Base-by-base conservation (phyloP, 805 yeast species). In the Kodamaea nitidulidarum region DNA sequence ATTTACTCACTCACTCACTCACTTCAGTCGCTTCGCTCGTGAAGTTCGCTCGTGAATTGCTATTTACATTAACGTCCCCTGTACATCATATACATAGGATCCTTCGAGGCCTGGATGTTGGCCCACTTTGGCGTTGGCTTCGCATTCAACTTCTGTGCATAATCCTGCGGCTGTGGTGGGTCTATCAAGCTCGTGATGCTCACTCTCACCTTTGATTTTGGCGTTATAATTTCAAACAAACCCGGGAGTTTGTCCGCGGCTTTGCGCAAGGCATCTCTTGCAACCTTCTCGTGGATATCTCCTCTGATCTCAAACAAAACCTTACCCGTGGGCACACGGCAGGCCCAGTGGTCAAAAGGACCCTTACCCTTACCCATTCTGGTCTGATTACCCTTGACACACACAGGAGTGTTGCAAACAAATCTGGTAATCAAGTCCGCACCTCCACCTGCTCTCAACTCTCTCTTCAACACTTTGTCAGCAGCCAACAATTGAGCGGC, bases 301-400 rank as follows among this genome's bases (percentile, higher is more conserved):
- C 80, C 82, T 46, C 83, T 84, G 56, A 90, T 79, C 67, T 93
- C 98, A 56, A 90, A 88, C 15, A 90, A 70, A 30, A 93, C 80
- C 56, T 88, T 90, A 3, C 98, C 98, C 0, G 97, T 90, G 29
- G 98, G 95, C 10, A 93, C 93, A 54, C 98, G 80, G 24, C 81
- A 85, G 54, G 95, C 95, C 98, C 98, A 93, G 68, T 88, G 93
- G 55, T 88, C 96, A 58, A 93, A 91, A 0, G 90, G 83, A 65
- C 98, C 98, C 66, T 93, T 93, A 70, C 98, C 98, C 64, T 93
- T 93, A 71, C 98, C 98, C 98, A 93, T 93, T 81, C 98, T 93
- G 8, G 96, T 88, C 61, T 93, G 96, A 62, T 93, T 93, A 69
- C 98, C 98, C 69, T 93, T 93, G 45, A 86, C 79, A 65, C 96